Conservation (phyloP, 345 rosid genomes). For the Gossypium longicalyx region DNA sequence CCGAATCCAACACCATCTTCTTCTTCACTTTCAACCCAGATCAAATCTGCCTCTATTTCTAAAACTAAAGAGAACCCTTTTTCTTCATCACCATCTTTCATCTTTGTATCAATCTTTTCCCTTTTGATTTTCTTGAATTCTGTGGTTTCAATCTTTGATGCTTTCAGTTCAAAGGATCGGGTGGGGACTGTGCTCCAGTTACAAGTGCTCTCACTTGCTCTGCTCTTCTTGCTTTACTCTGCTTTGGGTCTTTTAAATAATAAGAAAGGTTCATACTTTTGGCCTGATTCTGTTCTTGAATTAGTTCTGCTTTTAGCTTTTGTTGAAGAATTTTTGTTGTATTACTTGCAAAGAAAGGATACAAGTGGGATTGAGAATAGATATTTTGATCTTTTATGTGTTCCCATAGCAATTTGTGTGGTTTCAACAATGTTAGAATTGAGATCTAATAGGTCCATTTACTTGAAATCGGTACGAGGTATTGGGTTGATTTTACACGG, state of each 20-base stretch:
- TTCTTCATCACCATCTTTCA: slow-evolving; percentile 16
- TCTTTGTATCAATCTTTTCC: slow-evolving; percentile 38
- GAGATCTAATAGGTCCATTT: slow-evolving; percentile 10
- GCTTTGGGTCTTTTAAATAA: slow-evolving; percentile 37
- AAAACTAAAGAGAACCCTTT: slow-evolving; percentile 14
- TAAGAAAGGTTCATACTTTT: slow-evolving; percentile 26
- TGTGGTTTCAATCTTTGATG: slow-evolving; percentile 47
- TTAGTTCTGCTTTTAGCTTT: slow-evolving; percentile 68
- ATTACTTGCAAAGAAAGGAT: slow-evolving; percentile 77
- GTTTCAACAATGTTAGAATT: slow-evolving; percentile 16
- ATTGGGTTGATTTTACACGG: slow-evolving; percentile 19
- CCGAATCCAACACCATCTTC: slow-evolving; percentile 8
- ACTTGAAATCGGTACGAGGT: slow-evolving; percentile 7
- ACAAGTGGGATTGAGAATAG: slow-evolving; percentile 56
- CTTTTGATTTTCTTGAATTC: slow-evolving; percentile 49
- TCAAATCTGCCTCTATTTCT: slow-evolving; percentile 15
- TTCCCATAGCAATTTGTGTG: slow-evolving; percentile 36
- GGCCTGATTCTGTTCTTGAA: slow-evolving; percentile 48
- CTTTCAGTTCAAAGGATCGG: slow-evolving; percentile 45
- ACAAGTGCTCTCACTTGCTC: slow-evolving; percentile 54
- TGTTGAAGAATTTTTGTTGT: slow-evolving; percentile 71
- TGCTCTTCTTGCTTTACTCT: slow-evolving; percentile 59
- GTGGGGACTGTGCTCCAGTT: slow-evolving; percentile 68
- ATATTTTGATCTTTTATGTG: slow-evolving; percentile 82
- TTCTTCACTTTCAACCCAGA: slow-evolving; percentile 33